Conservation (phyloP, 2,329 filamentous ascomycete species). For the Penicillium brevicompactum region DNA sequence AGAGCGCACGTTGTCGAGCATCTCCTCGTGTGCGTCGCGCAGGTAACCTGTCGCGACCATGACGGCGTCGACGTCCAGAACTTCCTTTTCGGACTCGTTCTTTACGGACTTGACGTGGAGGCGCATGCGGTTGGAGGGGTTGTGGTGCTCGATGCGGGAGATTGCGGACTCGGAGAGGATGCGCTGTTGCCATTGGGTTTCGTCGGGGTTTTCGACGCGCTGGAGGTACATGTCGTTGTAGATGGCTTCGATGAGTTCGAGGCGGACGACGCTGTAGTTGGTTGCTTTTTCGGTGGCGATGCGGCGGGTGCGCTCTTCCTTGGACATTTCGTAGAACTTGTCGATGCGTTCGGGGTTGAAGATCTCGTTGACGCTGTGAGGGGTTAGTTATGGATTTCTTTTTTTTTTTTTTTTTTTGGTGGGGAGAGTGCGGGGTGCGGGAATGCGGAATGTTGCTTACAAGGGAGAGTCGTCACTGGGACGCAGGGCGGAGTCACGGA, state of each 20-base stretch:
- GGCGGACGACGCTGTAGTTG: constrained; percentile 91
- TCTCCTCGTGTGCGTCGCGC: constrained; percentile 73
- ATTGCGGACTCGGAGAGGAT: constrained; percentile 73
- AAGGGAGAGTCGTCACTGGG: constrained; percentile 97
- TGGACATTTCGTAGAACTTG: constrained; percentile 68
- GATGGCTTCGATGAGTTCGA: constrained; percentile 85
- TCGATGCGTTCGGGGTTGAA: constrained; percentile 90
- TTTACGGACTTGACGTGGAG: constrained; percentile 60
- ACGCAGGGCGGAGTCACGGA: constrained; percentile 79
- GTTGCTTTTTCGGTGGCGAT: constrained; percentile 76
- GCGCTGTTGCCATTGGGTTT: constrained; percentile 76
- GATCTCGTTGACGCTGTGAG: constrained; percentile 83
- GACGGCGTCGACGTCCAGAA: constrained; percentile 74
- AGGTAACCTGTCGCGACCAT: constrained; percentile 87
- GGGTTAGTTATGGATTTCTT: constrained; percentile 3
- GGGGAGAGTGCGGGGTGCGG: constrained; percentile 36
- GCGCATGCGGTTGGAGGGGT: constrained; percentile 55
- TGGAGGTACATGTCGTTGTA: constrained; percentile 90
- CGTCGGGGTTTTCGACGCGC: constrained; percentile 68
- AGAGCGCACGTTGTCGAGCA: constrained; percentile 68
- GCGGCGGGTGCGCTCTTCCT: constrained; percentile 61
- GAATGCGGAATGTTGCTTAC: constrained; percentile 46
- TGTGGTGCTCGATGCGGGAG: constrained; percentile 58
- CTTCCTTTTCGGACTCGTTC: constrained; percentile 53
- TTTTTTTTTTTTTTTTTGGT: too few relatives aligned